A percentile compares a stretch with the other conserved stretches of the same genome.
These are phyloP conservation scores for Platanthera zijinensis DNA, from an alignment of 106 monocot genomes.

Conservation along the genomic window DNA sequence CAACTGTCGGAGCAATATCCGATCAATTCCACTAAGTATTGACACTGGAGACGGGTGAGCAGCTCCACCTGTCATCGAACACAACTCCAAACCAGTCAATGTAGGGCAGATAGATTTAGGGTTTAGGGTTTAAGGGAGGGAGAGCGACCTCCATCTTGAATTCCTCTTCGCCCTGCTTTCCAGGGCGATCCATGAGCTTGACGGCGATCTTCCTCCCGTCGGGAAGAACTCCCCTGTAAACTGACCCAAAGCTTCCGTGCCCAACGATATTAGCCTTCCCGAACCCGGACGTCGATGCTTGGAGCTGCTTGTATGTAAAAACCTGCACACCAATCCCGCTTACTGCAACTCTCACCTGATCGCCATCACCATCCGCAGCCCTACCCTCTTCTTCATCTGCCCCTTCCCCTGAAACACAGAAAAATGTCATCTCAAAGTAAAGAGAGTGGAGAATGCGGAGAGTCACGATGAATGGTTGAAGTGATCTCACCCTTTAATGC, in stretches of 20 bases:
- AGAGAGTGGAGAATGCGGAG: neutral
- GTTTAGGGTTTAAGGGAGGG: neutral
- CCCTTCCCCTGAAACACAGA: neutral
- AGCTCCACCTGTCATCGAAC: conserved; percentile 48
- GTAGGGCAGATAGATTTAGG: neutral
- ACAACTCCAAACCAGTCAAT: neutral
- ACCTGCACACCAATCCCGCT: conserved; percentile 47
- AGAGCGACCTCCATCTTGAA: conserved; percentile 84
- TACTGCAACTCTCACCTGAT: conserved; percentile 15
- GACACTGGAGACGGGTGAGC: conserved; percentile 50
- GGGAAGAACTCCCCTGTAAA: conserved; percentile 62
- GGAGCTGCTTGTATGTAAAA: conserved; percentile 82
- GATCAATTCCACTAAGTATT: conserved; percentile 43
- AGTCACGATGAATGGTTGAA: neutral
- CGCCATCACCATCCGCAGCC: conserved; percentile 2
- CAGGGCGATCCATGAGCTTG: conserved; percentile 87
- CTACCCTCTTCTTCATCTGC: conserved; percentile 6
- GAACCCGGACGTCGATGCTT: conserved; percentile 76
- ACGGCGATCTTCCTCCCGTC: conserved; percentile 91
- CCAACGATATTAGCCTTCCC: conserved; percentile 68
- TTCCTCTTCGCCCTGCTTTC: conserved; percentile 93
- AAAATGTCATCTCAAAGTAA: neutral
- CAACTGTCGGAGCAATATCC: conserved; percentile 75
- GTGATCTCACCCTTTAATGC: conserved; percentile 22
- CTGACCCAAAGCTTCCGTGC: conserved; percentile 90